phyloP scores from a whole-genome alignment of 441 rosid species.

The Populus trichocarpa region DNA sequence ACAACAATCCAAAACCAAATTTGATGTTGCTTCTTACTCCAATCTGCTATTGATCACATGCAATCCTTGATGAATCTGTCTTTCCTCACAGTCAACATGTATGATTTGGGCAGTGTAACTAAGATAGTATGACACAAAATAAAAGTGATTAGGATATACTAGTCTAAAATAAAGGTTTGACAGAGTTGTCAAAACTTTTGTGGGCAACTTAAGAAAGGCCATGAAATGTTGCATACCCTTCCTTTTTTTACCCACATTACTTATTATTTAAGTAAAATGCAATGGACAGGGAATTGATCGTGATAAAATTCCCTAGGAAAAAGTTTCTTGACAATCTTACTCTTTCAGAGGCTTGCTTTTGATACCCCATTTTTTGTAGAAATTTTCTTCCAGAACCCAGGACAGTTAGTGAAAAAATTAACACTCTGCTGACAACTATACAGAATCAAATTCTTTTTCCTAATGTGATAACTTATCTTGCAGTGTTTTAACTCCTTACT shows the following conservation, averaged over 20 bases:
- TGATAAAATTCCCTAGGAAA: too few relatives aligned
- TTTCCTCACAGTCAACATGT: too few relatives aligned
- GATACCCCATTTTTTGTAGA: not conserved
- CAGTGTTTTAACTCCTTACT: constrained; percentile 98
- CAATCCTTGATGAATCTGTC: not conserved
- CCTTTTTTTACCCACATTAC: too few relatives aligned
- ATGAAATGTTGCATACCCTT: too few relatives aligned
- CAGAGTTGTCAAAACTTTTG: too few relatives aligned
- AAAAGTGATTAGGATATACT: not conserved
- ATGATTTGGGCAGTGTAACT: not conserved
- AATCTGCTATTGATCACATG: not conserved
- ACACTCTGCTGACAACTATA: not conserved
- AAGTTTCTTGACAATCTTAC: too few relatives aligned
- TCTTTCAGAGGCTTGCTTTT: too few relatives aligned
- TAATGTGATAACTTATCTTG: constrained; percentile 1
- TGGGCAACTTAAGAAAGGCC: too few relatives aligned
- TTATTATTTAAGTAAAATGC: too few relatives aligned
- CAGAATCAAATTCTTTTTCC: not conserved
- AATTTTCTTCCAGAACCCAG: not conserved
- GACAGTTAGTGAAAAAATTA: too few relatives aligned
- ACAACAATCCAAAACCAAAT: not conserved
- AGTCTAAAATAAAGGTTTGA: not conserved
- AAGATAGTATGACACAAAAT: not conserved
- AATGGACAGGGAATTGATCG: too few relatives aligned
- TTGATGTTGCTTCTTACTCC: not conserved